Conservation (phyloP, 805 yeast genomes). For the Zygosaccharomyces kombuchaensis region DNA sequence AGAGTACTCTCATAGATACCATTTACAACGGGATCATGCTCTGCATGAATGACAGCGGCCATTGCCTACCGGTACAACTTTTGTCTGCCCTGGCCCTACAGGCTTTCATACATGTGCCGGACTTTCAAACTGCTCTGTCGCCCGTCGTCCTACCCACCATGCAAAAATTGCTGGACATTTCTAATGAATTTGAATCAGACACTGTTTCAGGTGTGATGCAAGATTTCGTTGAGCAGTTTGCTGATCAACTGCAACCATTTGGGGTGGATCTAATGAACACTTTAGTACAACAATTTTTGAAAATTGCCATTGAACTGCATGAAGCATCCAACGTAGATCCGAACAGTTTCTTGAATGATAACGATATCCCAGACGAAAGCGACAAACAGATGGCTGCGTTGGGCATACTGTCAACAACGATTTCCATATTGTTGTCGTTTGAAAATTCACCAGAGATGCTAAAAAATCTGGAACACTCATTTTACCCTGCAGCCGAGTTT, state of each 20-base stretch:
- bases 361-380: slow-evolving; percentile 40
- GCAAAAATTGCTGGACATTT: slow-evolving; percentile 68
- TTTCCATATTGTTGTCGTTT: slow-evolving; percentile 74
- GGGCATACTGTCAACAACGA: slow-evolving; percentile 76
- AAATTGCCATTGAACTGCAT: slow-evolving; percentile 61
- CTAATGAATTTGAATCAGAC: slow-evolving; percentile 83
- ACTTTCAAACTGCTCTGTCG: slow-evolving; percentile 65
- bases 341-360: slow-evolving; percentile 34
- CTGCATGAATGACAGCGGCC: slow-evolving; percentile 41
- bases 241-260: slow-evolving; percentile 87
- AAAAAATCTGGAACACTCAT: slow-evolving; percentile 56
- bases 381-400: slow-evolving; percentile 80
- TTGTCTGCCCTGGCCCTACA: slow-evolving; percentile 85
- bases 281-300: slow-evolving; percentile 68
- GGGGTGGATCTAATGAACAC: slow-evolving; percentile 65
- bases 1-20: slow-evolving; percentile 35
- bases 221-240: slow-evolving; percentile 85
- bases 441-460: slow-evolving; percentile 74
- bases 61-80: slow-evolving; percentile 67
- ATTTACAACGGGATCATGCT: slow-evolving; percentile 45
- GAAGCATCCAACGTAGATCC: slow-evolving; percentile 52
- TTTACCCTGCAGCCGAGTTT: slow-evolving; percentile 63
- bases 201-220: slow-evolving; percentile 88
- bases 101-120: slow-evolving; percentile 60
- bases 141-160: slow-evolving; percentile 72